phyloP scores from a whole-genome alignment of 495 filamentous ascomycete genomes.

The Penicillium roqueforti region DNA sequence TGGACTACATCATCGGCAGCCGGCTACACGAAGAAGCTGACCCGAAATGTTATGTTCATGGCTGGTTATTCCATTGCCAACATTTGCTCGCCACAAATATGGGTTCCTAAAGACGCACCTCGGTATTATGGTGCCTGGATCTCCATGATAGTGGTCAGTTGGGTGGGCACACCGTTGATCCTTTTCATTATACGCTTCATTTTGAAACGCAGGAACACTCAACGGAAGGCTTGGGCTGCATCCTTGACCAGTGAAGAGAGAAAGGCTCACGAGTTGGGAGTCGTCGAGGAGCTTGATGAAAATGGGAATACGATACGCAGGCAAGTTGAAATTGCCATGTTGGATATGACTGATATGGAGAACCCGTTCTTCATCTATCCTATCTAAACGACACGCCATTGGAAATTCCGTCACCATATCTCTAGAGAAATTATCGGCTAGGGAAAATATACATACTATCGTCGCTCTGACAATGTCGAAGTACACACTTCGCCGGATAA shows the following conservation, averaged over 20 bases:
- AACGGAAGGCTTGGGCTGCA: neutral
- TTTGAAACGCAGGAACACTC: constrained; percentile 8
- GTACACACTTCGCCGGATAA: too few relatives aligned
- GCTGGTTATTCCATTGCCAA: constrained; percentile 20
- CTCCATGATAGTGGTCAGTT: constrained; percentile 23
- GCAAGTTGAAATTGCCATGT: constrained; percentile 20
- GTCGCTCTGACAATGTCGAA: neutral
- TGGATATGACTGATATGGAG: constrained; percentile 29
- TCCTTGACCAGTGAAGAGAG: constrained; percentile 1
- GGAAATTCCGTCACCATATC: neutral
- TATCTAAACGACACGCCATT: neutral
- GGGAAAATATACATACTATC: neutral
- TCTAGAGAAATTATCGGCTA: neutral
- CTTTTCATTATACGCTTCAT: constrained; percentile 22
- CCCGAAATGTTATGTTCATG: constrained; percentile 24
- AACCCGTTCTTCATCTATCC: constrained; percentile 27
- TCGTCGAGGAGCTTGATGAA: constrained; percentile 16
- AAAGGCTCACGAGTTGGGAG: neutral
- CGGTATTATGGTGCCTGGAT: constrained; percentile 25
- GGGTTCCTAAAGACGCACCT: constrained; percentile 15
- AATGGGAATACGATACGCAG: constrained; percentile 11
- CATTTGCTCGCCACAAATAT: constrained; percentile 24
- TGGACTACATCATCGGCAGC: constrained; percentile 21
- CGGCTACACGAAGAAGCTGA: constrained; percentile 24
- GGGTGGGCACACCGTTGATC: constrained; percentile 19